Conservation (phyloP, 805 yeast species). For the Starmerella bombi region DNA sequence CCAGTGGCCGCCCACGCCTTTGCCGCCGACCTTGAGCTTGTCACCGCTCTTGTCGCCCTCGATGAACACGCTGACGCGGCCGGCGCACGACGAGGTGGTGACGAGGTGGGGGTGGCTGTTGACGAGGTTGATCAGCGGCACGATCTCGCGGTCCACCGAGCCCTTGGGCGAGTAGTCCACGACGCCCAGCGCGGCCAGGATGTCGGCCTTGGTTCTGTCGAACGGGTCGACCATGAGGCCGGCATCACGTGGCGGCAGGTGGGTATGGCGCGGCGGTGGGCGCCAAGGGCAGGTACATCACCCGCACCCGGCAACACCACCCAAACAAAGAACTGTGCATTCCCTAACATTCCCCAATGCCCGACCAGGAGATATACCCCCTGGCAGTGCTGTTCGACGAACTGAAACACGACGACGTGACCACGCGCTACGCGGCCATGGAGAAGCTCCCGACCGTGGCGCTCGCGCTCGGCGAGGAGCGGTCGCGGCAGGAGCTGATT, state of each 20-base stretch:
- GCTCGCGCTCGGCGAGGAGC: conserved; percentile 83
- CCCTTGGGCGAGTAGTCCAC: conserved; percentile 66
- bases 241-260: too few species aligned
- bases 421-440: conserved; percentile 90
- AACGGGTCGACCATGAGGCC: too few species aligned
- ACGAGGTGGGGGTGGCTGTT: conserved; percentile 55
- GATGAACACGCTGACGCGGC: conserved; percentile 67
- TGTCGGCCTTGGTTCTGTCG: conserved; percentile 17
- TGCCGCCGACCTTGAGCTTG: conserved; percentile 46
- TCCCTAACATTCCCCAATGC: conserved; percentile 8
- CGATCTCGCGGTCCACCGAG: conserved; percentile 57
- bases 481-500: conserved; percentile 76
- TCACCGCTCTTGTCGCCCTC: conserved; percentile 51
- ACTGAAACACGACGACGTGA: conserved; percentile 88
- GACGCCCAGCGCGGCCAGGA: conserved; percentile 20
- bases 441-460: conserved; percentile 88
- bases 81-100: conserved; percentile 81
- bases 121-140: conserved; percentile 58
- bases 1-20: conserved; percentile 80
- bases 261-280: too few species aligned
- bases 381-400: conserved; percentile 95
- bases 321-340: too few species aligned
- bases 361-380: conserved; percentile 61
- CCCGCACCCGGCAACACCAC: too few species aligned
- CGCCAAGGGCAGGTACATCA: too few species aligned